Conservation (phyloP, 2,329 filamentous ascomycete genomes). For the Trichoderma simmonsii region DNA sequence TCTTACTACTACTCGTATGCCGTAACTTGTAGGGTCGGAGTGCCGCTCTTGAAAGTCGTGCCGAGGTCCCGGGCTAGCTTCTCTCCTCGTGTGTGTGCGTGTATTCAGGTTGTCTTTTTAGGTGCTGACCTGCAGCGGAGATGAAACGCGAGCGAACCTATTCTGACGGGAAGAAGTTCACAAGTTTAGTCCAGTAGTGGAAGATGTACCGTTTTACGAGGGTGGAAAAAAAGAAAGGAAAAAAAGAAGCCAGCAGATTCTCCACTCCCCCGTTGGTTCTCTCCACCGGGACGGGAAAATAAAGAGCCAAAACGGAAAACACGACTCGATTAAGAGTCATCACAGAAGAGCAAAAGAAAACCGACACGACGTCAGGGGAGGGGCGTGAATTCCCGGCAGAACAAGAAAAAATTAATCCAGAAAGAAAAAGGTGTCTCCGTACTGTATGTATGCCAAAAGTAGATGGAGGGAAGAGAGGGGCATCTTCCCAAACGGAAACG, state of each 20-base stretch:
- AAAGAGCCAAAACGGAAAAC: not conserved
- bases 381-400: too few relatives aligned
- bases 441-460: not conserved
- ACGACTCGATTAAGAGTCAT: not conserved
- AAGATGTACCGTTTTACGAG: not conserved
- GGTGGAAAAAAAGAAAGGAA: not conserved
- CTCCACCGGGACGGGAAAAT: not conserved
- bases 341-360: not conserved
- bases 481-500: not conserved
- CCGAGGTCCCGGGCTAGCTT: slow-evolving; percentile 4
- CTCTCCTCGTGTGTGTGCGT: not conserved
- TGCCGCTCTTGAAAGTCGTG: not conserved
- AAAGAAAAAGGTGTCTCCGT: not conserved
- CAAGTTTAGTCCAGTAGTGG: not conserved
- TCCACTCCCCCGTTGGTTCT: not conserved
- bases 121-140: slow-evolving; percentile 13
- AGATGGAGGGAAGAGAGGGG: not conserved
- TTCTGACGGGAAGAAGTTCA: not conserved
- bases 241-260: too few relatives aligned
- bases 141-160: slow-evolving; percentile 2
- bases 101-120: not conserved
- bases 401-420: not conserved
- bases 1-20: not conserved
- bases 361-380: not conserved
- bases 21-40: not conserved